Conservation (phyloP, 352 stramenopile species). For the Aphanomyces invadans region DNA sequence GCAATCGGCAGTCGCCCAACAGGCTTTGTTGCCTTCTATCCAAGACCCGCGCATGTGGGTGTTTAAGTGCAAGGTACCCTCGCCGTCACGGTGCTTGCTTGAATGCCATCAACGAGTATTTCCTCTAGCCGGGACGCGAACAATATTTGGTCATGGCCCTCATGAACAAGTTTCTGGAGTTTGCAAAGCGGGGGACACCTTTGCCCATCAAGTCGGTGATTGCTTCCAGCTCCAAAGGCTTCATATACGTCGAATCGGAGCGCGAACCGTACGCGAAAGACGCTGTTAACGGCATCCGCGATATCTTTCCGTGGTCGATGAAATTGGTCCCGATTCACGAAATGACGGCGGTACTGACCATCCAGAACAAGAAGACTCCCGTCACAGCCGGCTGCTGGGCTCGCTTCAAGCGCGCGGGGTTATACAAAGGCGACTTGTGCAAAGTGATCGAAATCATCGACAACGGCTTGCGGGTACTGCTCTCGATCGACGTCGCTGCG, state of each 20-base stretch:
- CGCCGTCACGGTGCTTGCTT: neutral
- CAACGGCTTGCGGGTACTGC: constrained; percentile 61
- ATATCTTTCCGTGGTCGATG: constrained; percentile 83
- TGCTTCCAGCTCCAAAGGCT: constrained; percentile 81
- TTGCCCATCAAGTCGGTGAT: constrained; percentile 82
- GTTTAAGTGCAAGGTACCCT: constrained; percentile 80
- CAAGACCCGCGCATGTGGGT: constrained; percentile 86
- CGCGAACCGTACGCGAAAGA: constrained; percentile 80
- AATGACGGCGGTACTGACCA: constrained; percentile 84
- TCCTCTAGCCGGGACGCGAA: constrained; percentile 53
- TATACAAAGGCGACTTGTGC: constrained; percentile 84
- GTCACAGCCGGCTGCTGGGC: constrained; percentile 71
- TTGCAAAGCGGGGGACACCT: constrained; percentile 70
- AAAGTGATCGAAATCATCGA: constrained; percentile 85
- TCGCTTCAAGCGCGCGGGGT: constrained; percentile 73
- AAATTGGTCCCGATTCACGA: constrained; percentile 85
- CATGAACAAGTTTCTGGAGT: constrained; percentile 88
- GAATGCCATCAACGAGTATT: neutral
- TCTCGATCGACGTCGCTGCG: neutral
- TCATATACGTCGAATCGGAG: constrained; percentile 85
- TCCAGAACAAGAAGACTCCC: constrained; percentile 78
- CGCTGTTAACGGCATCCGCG: constrained; percentile 70
- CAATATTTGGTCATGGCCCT: constrained; percentile 80
- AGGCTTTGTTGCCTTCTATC: constrained; percentile 81
- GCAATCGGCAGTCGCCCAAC: constrained; percentile 80